These are phyloP conservation scores for Scenedesmus sp. DNA, from an alignment of 163 green algal genomes.

Conservation along the genomic window DNA sequence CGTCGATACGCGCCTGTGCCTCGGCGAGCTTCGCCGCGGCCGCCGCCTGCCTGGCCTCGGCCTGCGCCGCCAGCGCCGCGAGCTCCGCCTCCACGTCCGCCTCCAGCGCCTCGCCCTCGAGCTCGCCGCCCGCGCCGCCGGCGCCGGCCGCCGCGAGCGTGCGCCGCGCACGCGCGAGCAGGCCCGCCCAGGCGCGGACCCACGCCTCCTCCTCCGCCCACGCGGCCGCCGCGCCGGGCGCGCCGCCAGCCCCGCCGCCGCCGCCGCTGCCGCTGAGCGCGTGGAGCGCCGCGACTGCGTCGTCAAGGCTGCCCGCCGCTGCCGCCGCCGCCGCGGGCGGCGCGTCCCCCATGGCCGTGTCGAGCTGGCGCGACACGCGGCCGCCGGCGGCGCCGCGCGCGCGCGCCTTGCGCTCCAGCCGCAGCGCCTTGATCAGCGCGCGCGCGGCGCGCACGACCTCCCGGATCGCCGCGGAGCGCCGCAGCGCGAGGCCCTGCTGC, in stretches of 20 bases:
- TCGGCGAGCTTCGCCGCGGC: neutral
- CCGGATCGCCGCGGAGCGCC: neutral
- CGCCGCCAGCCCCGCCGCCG: neutral
- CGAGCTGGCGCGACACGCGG: constrained; percentile 26
- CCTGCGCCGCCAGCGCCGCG: neutral
- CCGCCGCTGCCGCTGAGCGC: neutral
- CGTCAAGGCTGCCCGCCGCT: neutral
- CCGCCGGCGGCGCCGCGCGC: constrained; percentile 1
- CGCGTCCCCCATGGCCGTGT: constrained; percentile 25
- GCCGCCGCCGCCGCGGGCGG: neutral
- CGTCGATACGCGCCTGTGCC: too few relatives aligned
- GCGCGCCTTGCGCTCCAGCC: constrained; percentile 21
- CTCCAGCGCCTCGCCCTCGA: neutral
- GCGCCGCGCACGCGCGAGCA: constrained; percentile 5
- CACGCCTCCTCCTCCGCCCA: constrained; percentile 33
- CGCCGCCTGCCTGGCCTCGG: neutral
- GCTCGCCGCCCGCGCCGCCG: neutral
- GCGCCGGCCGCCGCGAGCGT: neutral
- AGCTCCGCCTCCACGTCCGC: neutral
- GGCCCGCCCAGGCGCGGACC: constrained; percentile 9
- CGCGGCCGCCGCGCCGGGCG: neutral
- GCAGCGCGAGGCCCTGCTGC: neutral
- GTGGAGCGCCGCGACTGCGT: neutral
- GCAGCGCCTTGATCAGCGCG: constrained; percentile 6
- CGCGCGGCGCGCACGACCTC: neutral